Evolutionary conservation across 176 grass and related monocot genomes (phyloP).

Genomic region (Juncus inflexus): DNA sequence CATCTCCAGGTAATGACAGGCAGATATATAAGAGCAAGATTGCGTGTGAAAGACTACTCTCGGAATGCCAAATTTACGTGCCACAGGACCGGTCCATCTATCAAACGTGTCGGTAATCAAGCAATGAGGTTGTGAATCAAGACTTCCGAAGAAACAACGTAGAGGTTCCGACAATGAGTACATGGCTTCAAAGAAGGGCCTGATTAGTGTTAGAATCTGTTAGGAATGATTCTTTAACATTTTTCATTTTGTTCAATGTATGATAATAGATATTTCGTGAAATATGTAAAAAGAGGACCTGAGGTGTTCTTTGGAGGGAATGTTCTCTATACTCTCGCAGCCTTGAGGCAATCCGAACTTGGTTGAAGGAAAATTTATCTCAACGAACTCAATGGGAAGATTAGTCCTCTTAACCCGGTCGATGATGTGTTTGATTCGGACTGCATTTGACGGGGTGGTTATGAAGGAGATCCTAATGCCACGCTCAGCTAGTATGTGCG

Average conservation of each 20-base stretch:
- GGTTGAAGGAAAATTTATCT: slow-evolving; percentile 36
- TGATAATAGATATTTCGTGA: too few relatives aligned
- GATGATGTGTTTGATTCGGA: slow-evolving; percentile 28
- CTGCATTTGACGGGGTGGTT: slow-evolving; percentile 38
- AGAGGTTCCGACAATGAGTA: slow-evolving; percentile 34
- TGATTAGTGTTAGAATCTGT: neutral
- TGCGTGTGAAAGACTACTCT: slow-evolving; percentile 36
- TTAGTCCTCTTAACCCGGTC: slow-evolving; percentile 16
- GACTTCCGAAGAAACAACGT: slow-evolving; percentile 27
- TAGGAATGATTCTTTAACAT: neutral
- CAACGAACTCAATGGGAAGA: slow-evolving; percentile 37
- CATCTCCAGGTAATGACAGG: slow-evolving; percentile 9
- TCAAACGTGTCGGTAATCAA: slow-evolving; percentile 27
- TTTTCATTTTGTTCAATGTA: too few relatives aligned
- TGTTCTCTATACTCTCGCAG: slow-evolving; percentile 32
- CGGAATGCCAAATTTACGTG: slow-evolving; percentile 21
- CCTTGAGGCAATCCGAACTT: slow-evolving; percentile 35
- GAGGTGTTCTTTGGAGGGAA: too few relatives aligned
- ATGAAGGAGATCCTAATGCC: slow-evolving; percentile 24
- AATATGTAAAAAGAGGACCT: too few relatives aligned
- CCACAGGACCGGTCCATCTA: slow-evolving; percentile 24
- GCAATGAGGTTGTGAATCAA: slow-evolving; percentile 32
- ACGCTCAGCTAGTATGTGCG: slow-evolving; percentile 16
- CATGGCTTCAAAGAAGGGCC: slow-evolving; percentile 26
- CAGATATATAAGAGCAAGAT: slow-evolving; percentile 23